A percentile compares a stretch with the other conserved stretches of the same genome.
phyloP scores from a whole-genome alignment of 2,329 filamentous ascomycete genomes.

The Ramularia endophylla region DNA sequence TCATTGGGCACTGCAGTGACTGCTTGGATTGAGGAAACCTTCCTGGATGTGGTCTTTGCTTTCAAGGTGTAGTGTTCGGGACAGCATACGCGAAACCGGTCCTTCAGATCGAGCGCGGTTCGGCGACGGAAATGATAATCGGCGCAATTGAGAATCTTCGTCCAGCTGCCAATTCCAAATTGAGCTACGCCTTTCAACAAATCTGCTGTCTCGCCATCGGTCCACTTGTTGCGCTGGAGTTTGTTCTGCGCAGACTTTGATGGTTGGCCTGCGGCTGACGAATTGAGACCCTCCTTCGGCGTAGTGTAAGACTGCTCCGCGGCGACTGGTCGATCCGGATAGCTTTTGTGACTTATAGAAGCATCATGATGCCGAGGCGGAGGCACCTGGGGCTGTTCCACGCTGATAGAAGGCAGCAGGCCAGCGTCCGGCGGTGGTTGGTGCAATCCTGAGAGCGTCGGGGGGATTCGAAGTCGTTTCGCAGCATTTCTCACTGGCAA shows the following conservation, averaged over 20 bases:
- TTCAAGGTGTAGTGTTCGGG: slow-evolving; percentile 22
- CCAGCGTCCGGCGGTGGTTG: slow-evolving; percentile 58
- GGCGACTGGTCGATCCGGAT: not conserved
- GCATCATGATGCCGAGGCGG: slow-evolving; percentile 7
- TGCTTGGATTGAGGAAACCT: not conserved
- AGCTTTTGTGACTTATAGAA: not conserved
- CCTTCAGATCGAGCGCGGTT: slow-evolving; percentile 59
- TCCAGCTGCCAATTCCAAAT: slow-evolving; percentile 61
- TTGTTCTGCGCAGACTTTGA: slow-evolving; percentile 32
- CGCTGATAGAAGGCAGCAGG: slow-evolving; percentile 53
- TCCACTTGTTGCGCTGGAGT: slow-evolving; percentile 48
- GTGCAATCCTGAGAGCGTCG: slow-evolving; percentile 54
- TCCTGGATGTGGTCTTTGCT: not conserved
- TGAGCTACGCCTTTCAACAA: slow-evolving; percentile 54
- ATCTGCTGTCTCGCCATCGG: slow-evolving; percentile 54
- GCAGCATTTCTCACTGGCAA: slow-evolving; percentile 27
- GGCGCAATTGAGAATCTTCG: slow-evolving; percentile 52
- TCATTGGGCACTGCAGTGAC: not conserved
- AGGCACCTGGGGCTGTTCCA: slow-evolving; percentile 16
- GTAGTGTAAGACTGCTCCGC: slow-evolving; percentile 2
- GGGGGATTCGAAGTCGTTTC: slow-evolving; percentile 39
- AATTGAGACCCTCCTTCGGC: slow-evolving; percentile 10
- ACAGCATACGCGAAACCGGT: slow-evolving; percentile 40
- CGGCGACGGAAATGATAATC: slow-evolving; percentile 53
- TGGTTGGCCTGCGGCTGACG: slow-evolving; percentile 22